Conservation (phyloP, 768 basidiomycete genomes). For the Lactarius psammicola region DNA sequence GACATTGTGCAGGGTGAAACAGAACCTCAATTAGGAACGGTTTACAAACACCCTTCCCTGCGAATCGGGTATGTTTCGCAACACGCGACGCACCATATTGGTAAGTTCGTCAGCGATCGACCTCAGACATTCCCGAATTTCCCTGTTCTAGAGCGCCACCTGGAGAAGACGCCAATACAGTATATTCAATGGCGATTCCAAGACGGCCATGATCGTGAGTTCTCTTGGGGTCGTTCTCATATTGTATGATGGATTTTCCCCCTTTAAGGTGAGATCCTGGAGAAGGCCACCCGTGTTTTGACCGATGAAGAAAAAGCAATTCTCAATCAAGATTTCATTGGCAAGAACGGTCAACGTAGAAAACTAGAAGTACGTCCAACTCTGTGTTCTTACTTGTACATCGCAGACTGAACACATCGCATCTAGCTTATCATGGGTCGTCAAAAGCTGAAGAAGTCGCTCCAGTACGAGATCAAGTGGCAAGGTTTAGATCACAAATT, state of each 20-base stretch:
- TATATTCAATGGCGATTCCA: slow-evolving; percentile 99
- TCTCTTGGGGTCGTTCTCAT: slow-evolving; percentile 17
- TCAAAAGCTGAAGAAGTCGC: slow-evolving; percentile 94
- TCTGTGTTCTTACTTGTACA: slow-evolving; percentile 13
- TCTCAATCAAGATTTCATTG: slow-evolving; percentile 84
- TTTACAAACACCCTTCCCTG: slow-evolving; percentile 91
- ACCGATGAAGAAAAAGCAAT: slow-evolving; percentile 80
- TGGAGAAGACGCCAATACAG: slow-evolving; percentile 94
- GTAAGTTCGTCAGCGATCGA: slow-evolving; percentile 38
- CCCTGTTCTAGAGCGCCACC: slow-evolving; percentile 65
- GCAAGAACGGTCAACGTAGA: slow-evolving; percentile 85
- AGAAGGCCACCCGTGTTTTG: slow-evolving; percentile 88
- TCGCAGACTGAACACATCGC: slow-evolving; percentile 4
- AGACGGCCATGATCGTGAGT: slow-evolving; percentile 92
- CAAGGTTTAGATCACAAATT: slow-evolving; percentile 76
- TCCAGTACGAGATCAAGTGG: slow-evolving; percentile 94
- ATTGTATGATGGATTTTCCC: slow-evolving; percentile 20
- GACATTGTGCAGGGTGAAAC: slow-evolving; percentile 70
- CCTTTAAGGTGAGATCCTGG: slow-evolving; percentile 72
- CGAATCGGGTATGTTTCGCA: slow-evolving; percentile 97
- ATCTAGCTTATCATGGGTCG: slow-evolving; percentile 82
- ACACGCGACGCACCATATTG: slow-evolving; percentile 96
- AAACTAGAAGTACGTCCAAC: slow-evolving; percentile 72
- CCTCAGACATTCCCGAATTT: slow-evolving; percentile 12
- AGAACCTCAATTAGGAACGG: slow-evolving; percentile 83